Percentiles rank a stretch among this genome's conserved stretches.
phyloP scores from a whole-genome alignment of 345 rosid species.

The Gossypium longicalyx region DNA sequence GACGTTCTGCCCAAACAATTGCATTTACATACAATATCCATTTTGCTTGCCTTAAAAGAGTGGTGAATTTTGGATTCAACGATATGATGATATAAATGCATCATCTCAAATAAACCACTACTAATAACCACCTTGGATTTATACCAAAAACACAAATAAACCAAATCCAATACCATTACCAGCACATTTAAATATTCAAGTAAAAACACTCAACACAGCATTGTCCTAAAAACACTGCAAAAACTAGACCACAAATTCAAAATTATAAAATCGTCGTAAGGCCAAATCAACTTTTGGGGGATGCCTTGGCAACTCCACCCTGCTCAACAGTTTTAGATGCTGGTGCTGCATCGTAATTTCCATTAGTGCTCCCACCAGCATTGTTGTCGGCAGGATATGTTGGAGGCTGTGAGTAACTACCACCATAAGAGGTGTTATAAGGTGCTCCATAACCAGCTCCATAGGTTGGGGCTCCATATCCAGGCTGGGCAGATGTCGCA shows the following conservation, averaged over 20 bases:
- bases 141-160: not conserved
- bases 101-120: not conserved
- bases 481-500: not conserved
- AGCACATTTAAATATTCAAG: not conserved
- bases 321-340: slow-evolving; percentile 53
- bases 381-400: slow-evolving; percentile 51
- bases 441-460: slow-evolving; percentile 39
- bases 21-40: too few species aligned
- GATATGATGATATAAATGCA: slow-evolving; percentile 8
- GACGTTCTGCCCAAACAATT: too few species aligned
- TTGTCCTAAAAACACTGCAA: not conserved
- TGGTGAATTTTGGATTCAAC: too few species aligned
- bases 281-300: slow-evolving; percentile 46
- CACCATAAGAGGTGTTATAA: slow-evolving; percentile 50
- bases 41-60: too few species aligned
- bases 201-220: not conserved
- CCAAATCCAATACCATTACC: not conserved
- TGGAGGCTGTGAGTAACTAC: slow-evolving; percentile 48
- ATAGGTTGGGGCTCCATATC: slow-evolving; percentile 8
- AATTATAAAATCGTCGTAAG: not conserved
- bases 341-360: slow-evolving; percentile 32
- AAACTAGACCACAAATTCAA: not conserved
- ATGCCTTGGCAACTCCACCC: slow-evolving; percentile 62
- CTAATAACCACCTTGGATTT: not conserved
- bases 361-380: slow-evolving; percentile 24